These are phyloP conservation scores for Aeschynomene evenia DNA, from an alignment of 306 rosid species.

Conservation along the genomic window DNA sequence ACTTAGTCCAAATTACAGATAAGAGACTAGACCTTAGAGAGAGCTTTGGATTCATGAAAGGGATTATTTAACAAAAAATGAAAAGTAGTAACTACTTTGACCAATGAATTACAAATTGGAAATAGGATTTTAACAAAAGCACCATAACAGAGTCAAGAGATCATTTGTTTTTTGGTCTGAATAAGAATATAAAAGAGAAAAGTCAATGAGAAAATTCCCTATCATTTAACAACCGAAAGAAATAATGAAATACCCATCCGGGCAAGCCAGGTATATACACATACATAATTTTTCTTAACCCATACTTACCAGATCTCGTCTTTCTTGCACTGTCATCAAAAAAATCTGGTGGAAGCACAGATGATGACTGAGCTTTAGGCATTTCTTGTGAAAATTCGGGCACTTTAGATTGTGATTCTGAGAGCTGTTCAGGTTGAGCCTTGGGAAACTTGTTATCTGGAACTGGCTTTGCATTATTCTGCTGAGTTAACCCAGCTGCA, in stretches of 20 bases:
- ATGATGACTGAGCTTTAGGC: constrained; percentile 47
- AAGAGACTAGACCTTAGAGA: not conserved
- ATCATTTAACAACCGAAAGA: no score
- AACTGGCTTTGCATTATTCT: constrained; percentile 49
- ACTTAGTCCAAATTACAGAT: not conserved
- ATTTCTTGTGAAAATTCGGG: constrained; percentile 40
- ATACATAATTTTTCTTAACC: constrained; percentile 13
- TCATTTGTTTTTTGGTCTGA: not conserved
- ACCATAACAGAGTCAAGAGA: not conserved
- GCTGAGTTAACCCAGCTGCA: constrained; percentile 54
- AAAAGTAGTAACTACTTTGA: not conserved
- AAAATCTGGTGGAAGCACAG: constrained; percentile 77
- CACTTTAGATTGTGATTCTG: constrained; percentile 29
- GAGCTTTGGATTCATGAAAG: not conserved
- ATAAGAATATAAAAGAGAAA: not conserved
- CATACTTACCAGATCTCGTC: constrained; percentile 50
- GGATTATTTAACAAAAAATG: not conserved
- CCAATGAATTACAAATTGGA: not conserved
- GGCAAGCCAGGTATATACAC: not conserved
- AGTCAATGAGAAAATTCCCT: not conserved
- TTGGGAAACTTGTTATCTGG: constrained; percentile 34
- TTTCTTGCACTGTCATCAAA: constrained; percentile 53
- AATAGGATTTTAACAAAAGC: not conserved
- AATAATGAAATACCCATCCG: no score
- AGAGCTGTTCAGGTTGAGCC: constrained; percentile 41